Conservation (phyloP, 352 stramenopile genomes). For the Globisporangium cystogenes region DNA sequence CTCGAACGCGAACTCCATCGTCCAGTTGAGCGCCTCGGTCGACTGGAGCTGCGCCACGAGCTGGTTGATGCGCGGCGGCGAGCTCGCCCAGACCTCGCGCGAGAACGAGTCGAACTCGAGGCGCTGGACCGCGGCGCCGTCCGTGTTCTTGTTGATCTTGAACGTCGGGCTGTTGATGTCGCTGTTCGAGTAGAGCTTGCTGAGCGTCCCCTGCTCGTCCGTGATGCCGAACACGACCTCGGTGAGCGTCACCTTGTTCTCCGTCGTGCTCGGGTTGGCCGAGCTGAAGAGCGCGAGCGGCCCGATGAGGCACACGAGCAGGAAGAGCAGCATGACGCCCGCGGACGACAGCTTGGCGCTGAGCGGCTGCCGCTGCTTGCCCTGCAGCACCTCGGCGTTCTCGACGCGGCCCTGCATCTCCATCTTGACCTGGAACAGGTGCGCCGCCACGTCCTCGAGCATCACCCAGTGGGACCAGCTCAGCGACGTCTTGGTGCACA, state of each 20-base stretch:
- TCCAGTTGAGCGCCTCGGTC: conserved; percentile 63
- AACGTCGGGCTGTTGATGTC: conserved; percentile 70
- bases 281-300: conserved; percentile 83
- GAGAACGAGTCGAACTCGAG: conserved; percentile 80
- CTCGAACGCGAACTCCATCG: conserved; percentile 59
- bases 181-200: conserved; percentile 65
- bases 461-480: conserved; percentile 78
- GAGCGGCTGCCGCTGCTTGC: conserved; percentile 72
- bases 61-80: conserved; percentile 63
- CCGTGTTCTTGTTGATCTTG: conserved; percentile 57
- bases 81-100: conserved; percentile 62
- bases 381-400: conserved; percentile 67
- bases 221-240: conserved; percentile 67
- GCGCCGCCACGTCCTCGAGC: conserved; percentile 76
- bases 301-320: conserved; percentile 72
- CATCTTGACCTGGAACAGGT: conserved; percentile 75
- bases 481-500: conserved; percentile 83
- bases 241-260: conserved; percentile 61
- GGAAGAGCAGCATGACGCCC: conserved; percentile 72
- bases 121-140: conserved; percentile 71
- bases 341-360: conserved; percentile 58
- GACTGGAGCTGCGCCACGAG: conserved; percentile 71
- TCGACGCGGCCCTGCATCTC: conserved; percentile 68
- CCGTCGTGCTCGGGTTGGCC: conserved; percentile 74
- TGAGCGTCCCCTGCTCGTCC: conserved; percentile 69